phyloP scores from a whole-genome alignment of 805 yeast species.

The Candida sakaeoensis region DNA sequence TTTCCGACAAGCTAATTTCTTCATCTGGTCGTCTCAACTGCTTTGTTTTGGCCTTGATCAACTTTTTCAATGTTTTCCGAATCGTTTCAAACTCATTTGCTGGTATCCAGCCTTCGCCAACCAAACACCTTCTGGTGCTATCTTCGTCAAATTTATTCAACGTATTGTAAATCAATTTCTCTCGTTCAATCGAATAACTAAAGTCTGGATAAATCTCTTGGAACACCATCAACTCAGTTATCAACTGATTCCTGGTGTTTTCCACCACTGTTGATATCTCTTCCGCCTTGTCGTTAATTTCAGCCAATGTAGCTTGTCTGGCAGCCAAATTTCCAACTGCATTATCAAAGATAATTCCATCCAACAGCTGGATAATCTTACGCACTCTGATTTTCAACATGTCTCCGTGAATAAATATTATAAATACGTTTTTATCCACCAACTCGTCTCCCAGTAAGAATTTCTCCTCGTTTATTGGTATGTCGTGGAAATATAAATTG shows the following conservation, averaged over 20 bases:
- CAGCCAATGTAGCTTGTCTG: constrained; percentile 23
- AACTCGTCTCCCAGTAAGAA: constrained; percentile 14
- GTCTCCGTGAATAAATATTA: constrained; percentile 41
- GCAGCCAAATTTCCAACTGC: constrained; percentile 26
- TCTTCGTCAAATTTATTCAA: constrained; percentile 70
- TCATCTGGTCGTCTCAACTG: constrained; percentile 1
- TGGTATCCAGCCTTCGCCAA: constrained; percentile 77
- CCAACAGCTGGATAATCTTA: constrained; percentile 35
- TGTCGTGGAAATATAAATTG: constrained; percentile 37
- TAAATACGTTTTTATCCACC: constrained; percentile 33
- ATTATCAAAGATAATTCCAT: constrained; percentile 36
- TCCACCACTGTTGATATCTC: constrained; percentile 32
- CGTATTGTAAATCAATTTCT: constrained; percentile 53
- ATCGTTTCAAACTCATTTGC: constrained; percentile 41
- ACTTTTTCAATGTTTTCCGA: constrained; percentile 36
- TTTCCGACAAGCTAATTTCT: background rate
- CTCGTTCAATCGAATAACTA: constrained; percentile 42
- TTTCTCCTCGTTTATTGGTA: constrained; percentile 26
- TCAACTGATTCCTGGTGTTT: constrained; percentile 32
- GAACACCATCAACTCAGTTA: constrained; percentile 33
- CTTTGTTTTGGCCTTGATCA: constrained; percentile 36
- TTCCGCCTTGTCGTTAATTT: constrained; percentile 28
- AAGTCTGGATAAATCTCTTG: constrained; percentile 34
- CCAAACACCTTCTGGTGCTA: constrained; percentile 58
- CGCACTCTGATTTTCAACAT: constrained; percentile 30